Evolutionary conservation across 805 yeast genomes (phyloP).

Genomic region (Pichia gijzeniarum): DNA sequence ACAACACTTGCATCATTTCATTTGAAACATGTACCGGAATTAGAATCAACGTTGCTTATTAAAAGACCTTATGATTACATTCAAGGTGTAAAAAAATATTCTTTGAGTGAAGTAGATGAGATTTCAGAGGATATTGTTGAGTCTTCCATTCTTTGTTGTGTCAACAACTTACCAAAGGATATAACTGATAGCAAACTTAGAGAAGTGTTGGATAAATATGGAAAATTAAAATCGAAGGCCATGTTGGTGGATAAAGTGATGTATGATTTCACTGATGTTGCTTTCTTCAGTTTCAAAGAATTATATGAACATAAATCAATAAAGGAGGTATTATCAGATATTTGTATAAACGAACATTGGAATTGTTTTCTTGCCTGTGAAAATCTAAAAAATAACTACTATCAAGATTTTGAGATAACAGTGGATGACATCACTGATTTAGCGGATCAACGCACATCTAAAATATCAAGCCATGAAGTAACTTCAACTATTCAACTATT

Average conservation of each 20-base stretch:
- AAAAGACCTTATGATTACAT: slow-evolving; percentile 43
- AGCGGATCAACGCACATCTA: slow-evolving; percentile 7
- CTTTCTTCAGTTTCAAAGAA: slow-evolving; percentile 42
- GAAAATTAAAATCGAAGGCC: slow-evolving; percentile 35
- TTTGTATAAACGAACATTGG: slow-evolving; percentile 32
- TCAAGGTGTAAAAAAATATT: slow-evolving; percentile 6
- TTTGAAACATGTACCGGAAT: slow-evolving; percentile 27
- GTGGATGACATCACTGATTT: slow-evolving; percentile 18
- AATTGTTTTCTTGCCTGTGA: slow-evolving; percentile 34
- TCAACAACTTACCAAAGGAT: slow-evolving; percentile 39
- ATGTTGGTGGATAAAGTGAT: slow-evolving; percentile 42
- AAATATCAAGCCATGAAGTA: slow-evolving; percentile 17
- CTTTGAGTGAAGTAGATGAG: neutral
- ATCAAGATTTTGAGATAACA: slow-evolving; percentile 19
- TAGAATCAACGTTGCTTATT: slow-evolving; percentile 29
- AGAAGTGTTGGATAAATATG: slow-evolving; percentile 37
- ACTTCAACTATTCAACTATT: slow-evolving; percentile 56
- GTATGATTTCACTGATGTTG: slow-evolving; percentile 49
- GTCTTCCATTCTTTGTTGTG: slow-evolving; percentile 16
- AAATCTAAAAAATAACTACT: slow-evolving; percentile 22
- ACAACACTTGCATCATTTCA: slow-evolving; percentile 46
- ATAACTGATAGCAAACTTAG: slow-evolving; percentile 38
- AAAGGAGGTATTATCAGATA: slow-evolving; percentile 26
- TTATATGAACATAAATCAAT: slow-evolving; percentile 8
- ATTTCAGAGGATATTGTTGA: slow-evolving; percentile 36